phyloP scores from a whole-genome alignment of 495 filamentous ascomycete species.

The Podospora pseudocomata region DNA sequence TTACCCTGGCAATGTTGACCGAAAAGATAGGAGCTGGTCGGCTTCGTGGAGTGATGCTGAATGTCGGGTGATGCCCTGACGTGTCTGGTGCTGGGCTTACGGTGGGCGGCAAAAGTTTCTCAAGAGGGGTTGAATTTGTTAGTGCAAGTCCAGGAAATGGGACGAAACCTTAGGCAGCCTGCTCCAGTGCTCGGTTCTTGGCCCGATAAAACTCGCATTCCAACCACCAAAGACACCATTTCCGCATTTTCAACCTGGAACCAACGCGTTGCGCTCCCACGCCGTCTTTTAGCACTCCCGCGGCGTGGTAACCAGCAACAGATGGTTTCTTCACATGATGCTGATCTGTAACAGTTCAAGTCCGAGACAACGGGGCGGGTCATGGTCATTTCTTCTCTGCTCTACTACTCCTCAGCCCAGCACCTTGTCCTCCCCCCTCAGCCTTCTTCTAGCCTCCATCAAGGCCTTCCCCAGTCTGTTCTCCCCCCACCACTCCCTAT shows the following conservation, averaged over 20 bases:
- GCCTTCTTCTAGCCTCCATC: constrained; percentile 29
- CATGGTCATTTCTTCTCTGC: neutral
- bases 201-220: neutral
- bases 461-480: constrained; percentile 33
- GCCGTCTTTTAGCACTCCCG: neutral
- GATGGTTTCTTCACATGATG: neutral
- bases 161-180: neutral
- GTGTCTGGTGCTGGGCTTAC: neutral
- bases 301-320: neutral
- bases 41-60: neutral
- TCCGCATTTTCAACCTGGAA: too few relatives aligned
- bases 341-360: neutral
- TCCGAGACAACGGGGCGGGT: neutral
- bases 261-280: too few relatives aligned
- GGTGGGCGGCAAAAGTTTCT: neutral
- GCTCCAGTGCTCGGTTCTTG: neutral
- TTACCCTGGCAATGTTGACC: neutral
- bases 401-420: too few relatives aligned
- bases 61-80: neutral
- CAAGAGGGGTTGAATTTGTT: neutral
- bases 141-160: neutral
- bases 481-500: constrained; percentile 28
- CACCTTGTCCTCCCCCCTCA: constrained; percentile 12
- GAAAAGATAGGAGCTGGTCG: neutral
- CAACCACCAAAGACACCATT: neutral